Conservation (phyloP, 1,284 basidiomycete genomes). For the Leccinum pseudoinsigne region DNA sequence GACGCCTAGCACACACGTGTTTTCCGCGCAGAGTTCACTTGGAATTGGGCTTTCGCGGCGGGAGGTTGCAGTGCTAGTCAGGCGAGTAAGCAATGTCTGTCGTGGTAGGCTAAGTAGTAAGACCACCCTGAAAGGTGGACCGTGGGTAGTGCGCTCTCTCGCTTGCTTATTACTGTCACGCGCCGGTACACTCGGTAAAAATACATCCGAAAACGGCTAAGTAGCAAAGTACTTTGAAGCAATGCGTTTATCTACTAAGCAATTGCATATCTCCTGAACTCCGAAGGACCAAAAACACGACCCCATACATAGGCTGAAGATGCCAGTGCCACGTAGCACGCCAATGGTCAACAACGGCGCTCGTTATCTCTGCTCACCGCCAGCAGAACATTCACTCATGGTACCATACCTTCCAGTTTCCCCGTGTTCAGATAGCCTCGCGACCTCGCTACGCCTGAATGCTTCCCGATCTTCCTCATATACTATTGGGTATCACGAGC, state of each 20-base stretch:
- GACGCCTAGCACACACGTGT: neutral
- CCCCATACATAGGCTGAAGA: neutral
- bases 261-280: neutral
- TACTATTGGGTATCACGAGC: conserved; percentile 10
- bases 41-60: neutral
- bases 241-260: too few species aligned
- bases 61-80: neutral
- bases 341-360: neutral
- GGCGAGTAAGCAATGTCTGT: neutral
- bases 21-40: neutral
- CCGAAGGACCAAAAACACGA: neutral
- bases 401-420: conserved; percentile 10
- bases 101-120: neutral
- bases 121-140: neutral
- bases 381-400: neutral
- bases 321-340: neutral
- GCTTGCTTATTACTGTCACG: too few species aligned
- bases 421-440: neutral
- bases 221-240: too few species aligned
- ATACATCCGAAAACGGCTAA: too few species aligned
- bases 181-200: too few species aligned
- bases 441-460: neutral
- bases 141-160: neutral
- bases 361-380: neutral
- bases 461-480: conserved; percentile 17